Conservation (phyloP, 805 yeast genomes). For the Wickerhamomyces bovis region DNA sequence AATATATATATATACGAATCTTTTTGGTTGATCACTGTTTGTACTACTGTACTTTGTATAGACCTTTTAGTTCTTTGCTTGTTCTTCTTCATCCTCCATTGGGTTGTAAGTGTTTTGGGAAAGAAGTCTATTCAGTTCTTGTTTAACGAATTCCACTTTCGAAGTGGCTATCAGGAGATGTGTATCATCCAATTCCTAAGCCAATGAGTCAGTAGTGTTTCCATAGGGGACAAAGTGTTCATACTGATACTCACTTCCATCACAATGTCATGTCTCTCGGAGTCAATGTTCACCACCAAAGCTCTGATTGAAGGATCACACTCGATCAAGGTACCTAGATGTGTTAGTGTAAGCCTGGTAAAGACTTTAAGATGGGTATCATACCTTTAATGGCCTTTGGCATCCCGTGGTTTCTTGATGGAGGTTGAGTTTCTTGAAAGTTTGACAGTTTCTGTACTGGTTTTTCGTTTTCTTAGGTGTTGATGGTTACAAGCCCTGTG, state of each 20-base stretch:
- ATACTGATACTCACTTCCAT: slow-evolving; percentile 33
- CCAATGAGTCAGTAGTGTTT: slow-evolving; percentile 16
- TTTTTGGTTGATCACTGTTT: no score
- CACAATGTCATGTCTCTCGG: slow-evolving; percentile 66
- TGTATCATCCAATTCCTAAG: slow-evolving; percentile 82
- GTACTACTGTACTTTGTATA: background rate
- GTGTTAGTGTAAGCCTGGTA: slow-evolving; percentile 14
- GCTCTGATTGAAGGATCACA: slow-evolving; percentile 94
- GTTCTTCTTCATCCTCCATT: slow-evolving; percentile 42
- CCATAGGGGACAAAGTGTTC: no score
- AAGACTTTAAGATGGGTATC: background rate
- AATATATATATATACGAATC: background rate
- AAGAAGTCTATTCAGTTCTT: slow-evolving; percentile 66
- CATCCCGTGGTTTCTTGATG: slow-evolving; percentile 25
- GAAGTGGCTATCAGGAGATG: slow-evolving; percentile 78
- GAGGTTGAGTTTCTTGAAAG: background rate
- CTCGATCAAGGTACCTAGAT: slow-evolving; percentile 37
- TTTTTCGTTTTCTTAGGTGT: background rate
- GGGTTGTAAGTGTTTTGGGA: slow-evolving; percentile 86
- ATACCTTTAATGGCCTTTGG: slow-evolving; percentile 50
- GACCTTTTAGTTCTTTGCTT: background rate
- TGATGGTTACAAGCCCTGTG: background rate
- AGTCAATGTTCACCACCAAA: slow-evolving; percentile 74
- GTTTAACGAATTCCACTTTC: slow-evolving; percentile 69
- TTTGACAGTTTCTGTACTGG: background rate